Base-by-base conservation (phyloP, 2,329 filamentous ascomycete genomes). In the Diaporthe humulicola region DNA sequence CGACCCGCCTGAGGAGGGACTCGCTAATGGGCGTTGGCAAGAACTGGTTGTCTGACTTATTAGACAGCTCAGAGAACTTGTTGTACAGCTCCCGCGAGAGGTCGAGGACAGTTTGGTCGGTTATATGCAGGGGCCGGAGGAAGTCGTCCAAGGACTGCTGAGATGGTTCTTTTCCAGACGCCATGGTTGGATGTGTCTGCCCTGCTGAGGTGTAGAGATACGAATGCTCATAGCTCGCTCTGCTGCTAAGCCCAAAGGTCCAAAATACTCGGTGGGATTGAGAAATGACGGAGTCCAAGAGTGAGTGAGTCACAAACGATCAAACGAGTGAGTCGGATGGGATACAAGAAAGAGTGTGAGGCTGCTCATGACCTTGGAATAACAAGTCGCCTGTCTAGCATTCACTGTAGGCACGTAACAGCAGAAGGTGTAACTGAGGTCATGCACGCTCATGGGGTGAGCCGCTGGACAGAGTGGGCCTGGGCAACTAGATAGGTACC, bases 21-120 rank as follows among this genome's bases (percentile, higher is more conserved):
- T 91, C 90, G 4, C 89, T 89, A 77, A 92, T 90, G 61, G 90
- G 90, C 4, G 90, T 92, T 15, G 90, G 85, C 45, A 92, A 81
- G 78, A 92, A 92, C 79, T 92, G 90, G 52, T 88, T 83, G 30
- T 82, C 75, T 1, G 89, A 90, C 48, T 89, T 82, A 73, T 87
- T 86, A 30, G 90, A 88, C 60, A 92, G 83, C 9, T 82, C 79
- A 30, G 80, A 81, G 78, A 90, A 92, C 33, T 84, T 87, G 17
- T 78, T 77, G 70, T 84, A 81, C 57, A 92, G 86, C 66, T 85
- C 85, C 50, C 80, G 82, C 7, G 90, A 87, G 64, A 92, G 84
- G 38, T 80, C 78, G 75, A 87, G 81, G 48, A 89, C 84, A 64
- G 82, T 87, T 2, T 83, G 79, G 33, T 84, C 78, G 78, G 90